A percentile compares a stretch with the other conserved stretches of the same genome.
These are phyloP conservation scores for Lachnellula subtilissima DNA, from an alignment of 2,329 filamentous ascomycete species.

Conservation along the genomic window DNA sequence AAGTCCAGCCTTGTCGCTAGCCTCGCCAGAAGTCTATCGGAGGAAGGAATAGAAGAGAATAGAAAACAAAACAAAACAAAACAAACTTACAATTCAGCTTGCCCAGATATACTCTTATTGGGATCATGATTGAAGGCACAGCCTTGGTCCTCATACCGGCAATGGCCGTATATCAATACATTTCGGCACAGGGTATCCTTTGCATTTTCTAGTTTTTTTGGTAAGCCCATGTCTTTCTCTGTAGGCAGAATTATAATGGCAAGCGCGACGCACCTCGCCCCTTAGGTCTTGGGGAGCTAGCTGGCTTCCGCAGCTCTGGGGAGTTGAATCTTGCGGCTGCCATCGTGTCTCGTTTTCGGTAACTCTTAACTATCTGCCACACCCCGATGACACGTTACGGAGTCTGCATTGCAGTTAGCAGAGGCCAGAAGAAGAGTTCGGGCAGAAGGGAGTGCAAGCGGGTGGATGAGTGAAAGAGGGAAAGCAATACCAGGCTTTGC, in stretches of 20 bases:
- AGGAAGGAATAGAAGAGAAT: no score
- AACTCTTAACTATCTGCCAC: constrained; percentile 29
- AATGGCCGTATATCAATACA: constrained; percentile 88
- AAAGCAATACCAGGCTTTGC: not conserved
- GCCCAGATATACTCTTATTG: constrained; percentile 48
- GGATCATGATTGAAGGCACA: constrained; percentile 88
- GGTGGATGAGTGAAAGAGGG: not conserved
- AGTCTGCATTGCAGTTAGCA: constrained; percentile 23
- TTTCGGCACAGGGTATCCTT: constrained; percentile 92
- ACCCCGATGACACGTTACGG: constrained; percentile 28
- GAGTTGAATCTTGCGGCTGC: constrained; percentile 30
- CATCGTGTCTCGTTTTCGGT: constrained; percentile 22
- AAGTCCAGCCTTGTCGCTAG: not conserved
- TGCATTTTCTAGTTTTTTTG: constrained; percentile 53
- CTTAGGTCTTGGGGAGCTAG: constrained; percentile 54
- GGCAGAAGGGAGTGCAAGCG: not conserved
- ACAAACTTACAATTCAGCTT: constrained; percentile 47
- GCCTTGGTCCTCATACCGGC: constrained; percentile 82
- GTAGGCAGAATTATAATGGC: not conserved
- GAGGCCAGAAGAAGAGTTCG: not conserved
- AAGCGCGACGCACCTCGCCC: constrained; percentile 42
- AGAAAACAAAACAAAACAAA: constrained; percentile 1
- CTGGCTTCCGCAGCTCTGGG: constrained; percentile 33
- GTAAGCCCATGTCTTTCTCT: constrained; percentile 14
- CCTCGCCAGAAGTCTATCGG: no score